These are phyloP conservation scores for Sphenostylis stenocarpa DNA, from an alignment of 306 rosid species.

Conservation along the genomic window DNA sequence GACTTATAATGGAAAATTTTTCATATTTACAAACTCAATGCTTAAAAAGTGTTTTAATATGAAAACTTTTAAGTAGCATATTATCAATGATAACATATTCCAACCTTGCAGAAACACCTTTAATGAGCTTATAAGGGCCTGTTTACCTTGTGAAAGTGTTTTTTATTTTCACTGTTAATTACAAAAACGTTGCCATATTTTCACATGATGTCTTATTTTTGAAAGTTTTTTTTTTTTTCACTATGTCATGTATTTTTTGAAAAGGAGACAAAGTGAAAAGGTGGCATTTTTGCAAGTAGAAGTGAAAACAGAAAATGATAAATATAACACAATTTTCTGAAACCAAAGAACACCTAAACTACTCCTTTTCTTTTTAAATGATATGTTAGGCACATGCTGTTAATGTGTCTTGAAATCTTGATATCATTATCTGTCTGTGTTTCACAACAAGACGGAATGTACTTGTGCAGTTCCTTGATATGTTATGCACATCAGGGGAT, in stretches of 20 bases:
- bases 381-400: background rate
- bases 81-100: background rate
- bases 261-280: background rate
- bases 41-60: background rate
- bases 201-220: background rate
- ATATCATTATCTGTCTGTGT: slow-evolving; percentile 5
- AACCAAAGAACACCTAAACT: background rate
- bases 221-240: background rate
- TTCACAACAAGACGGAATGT: background rate
- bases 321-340: background rate
- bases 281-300: background rate
- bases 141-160: background rate
- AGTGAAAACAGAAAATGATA: background rate
- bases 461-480: slow-evolving; percentile 11
- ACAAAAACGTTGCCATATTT: background rate
- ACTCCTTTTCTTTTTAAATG: background rate
- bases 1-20: slow-evolving; percentile 11
- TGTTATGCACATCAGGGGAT: slow-evolving; percentile 18
- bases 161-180: background rate
- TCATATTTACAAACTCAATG: background rate
- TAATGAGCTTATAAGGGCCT: background rate
- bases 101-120: background rate
- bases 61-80: background rate
- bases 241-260: background rate
- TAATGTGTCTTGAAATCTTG: slow-evolving; percentile 1